Percentiles rank a stretch among this genome's conserved stretches.
Evolutionary conservation across 108 stramenopile genomes (phyloP).

Genomic region (Fragilaria crotonensis): DNA sequence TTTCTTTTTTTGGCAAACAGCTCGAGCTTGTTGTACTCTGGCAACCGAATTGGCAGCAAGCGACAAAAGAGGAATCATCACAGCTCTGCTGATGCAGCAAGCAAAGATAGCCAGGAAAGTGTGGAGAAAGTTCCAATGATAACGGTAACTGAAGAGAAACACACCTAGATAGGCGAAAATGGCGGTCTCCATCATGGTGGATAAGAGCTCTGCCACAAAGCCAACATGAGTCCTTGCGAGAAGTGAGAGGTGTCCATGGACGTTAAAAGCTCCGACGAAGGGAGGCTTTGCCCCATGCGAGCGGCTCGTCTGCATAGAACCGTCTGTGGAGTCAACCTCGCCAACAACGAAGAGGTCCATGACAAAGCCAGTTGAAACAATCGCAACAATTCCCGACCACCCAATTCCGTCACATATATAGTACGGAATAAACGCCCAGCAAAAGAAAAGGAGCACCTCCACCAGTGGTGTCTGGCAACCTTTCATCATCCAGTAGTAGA

Average conservation of each 20-base stretch:
- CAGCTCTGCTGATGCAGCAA: constrained; percentile 60
- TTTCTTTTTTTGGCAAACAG: constrained; percentile 12
- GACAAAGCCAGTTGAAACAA: constrained; percentile 86
- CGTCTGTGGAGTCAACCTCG: constrained; percentile 12
- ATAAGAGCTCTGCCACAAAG: constrained; percentile 76
- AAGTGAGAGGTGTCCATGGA: constrained; percentile 51
- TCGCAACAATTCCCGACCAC: constrained; percentile 88
- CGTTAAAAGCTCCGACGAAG: constrained; percentile 13
- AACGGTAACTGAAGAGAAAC: constrained; percentile 75
- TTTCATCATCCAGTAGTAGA: constrained; percentile 77
- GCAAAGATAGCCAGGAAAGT: constrained; percentile 55
- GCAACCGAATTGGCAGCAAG: constrained; percentile 59
- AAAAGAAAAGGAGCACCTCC: constrained; percentile 81
- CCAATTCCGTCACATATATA: constrained; percentile 82
- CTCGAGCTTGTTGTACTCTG: constrained; percentile 32
- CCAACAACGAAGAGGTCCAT: constrained; percentile 84
- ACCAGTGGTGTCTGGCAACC: constrained; percentile 64
- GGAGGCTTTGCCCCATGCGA: not conserved
- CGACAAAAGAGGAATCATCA: constrained; percentile 78
- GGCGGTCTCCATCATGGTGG: constrained; percentile 85
- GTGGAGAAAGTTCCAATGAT: constrained; percentile 71
- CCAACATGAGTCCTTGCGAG: constrained; percentile 57
- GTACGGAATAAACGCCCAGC: constrained; percentile 85
- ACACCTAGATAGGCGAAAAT: constrained; percentile 88
- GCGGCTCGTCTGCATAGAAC: not conserved